Base-by-base conservation (phyloP, 495 filamentous ascomycete species). In the Daldinia bambusicola region DNA sequence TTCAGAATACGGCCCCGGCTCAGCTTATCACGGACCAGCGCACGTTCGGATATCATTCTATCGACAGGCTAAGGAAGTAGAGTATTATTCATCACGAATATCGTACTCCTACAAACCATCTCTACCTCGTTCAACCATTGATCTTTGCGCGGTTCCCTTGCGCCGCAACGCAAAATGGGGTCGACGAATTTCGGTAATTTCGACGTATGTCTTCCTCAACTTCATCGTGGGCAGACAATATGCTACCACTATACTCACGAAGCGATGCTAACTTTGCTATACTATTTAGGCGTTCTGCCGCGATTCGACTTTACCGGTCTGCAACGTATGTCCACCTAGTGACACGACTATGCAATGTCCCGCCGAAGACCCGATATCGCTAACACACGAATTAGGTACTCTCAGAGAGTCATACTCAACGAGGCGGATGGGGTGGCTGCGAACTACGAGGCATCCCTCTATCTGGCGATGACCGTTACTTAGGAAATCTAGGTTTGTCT, bases 221-320 rank as follows among this genome's bases (percentile, higher is more conserved):
- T 57, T 14, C 13, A 53, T 40, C 22, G 16, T 30, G 57, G 31
- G 26, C 57, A 48, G 31, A 32, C 57, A 48, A 43, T 52, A 16
- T 1, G 13, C 10, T 55, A 18, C 41, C 8, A 61, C 50, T 7
- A 43, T 37, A 5, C 51, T 30, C 51, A 16, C 9, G 16, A 48
- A 31, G 26, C 30, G 16, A 43, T 30, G 58, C 66, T 69, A 66
- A 73, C 48, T 13, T 66, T 14, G 30, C 10, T 13, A 20, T 66
- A 34, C n/a, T 67, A 7, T 55, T 32, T 18, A 97, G 92, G 84
- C 95, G 82, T 97, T 99, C 79, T 99, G 95, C 89, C 91, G 92
- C 75, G 93, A 97, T 83, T 94, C 94, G 69, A 98, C 95, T 69
- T 85, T 99, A 76, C 95, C 95, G 69, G 88, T 97, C 71, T 98